A percentile compares a stretch with the other conserved stretches of the same genome.
Conservation (phyloP, 345 rosid genomes). For the Atalantia buxifolia region DNA sequence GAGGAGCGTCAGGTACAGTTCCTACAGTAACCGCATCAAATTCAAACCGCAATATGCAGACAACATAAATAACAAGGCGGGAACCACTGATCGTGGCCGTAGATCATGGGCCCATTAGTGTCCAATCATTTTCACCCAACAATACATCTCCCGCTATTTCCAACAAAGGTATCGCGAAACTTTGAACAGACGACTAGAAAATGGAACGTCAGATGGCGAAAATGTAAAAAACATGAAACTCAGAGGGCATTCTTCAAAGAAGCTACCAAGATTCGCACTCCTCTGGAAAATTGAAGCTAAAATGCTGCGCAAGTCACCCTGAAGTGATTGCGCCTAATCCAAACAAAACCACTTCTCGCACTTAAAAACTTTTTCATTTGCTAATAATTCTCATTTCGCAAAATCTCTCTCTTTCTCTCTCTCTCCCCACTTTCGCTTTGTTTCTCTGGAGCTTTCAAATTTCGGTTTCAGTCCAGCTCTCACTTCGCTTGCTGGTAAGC, state of each 20-base stretch:
- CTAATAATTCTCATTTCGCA: neutral
- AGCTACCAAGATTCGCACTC: slow-evolving; percentile 27
- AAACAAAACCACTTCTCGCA: slow-evolving; percentile 18
- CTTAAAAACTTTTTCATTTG: slow-evolving; percentile 11
- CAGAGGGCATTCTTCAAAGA: slow-evolving; percentile 6
- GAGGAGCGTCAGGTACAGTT: neutral
- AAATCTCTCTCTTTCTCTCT: neutral
- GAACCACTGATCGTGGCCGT: neutral
- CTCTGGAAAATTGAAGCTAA: slow-evolving; percentile 25
- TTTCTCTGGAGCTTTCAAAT: neutral
- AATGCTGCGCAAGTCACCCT: slow-evolving; percentile 10
- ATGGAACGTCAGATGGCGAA: slow-evolving; percentile 6
- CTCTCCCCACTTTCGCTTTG: neutral
- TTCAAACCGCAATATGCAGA: neutral
- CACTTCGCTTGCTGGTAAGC: slow-evolving; percentile 24
- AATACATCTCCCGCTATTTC: neutral
- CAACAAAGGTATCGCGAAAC: neutral
- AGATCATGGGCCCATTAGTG: neutral
- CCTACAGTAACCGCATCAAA: neutral
- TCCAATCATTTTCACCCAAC: neutral
- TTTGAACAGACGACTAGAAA: slow-evolving; percentile 1
- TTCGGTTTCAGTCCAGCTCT: slow-evolving; percentile 17
- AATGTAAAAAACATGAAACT: neutral
- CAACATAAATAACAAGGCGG: neutral
- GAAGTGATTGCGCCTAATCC: slow-evolving; percentile 10